Base-by-base conservation (phyloP, 805 yeast genomes). In the Metschnikowia gelsemii region DNA sequence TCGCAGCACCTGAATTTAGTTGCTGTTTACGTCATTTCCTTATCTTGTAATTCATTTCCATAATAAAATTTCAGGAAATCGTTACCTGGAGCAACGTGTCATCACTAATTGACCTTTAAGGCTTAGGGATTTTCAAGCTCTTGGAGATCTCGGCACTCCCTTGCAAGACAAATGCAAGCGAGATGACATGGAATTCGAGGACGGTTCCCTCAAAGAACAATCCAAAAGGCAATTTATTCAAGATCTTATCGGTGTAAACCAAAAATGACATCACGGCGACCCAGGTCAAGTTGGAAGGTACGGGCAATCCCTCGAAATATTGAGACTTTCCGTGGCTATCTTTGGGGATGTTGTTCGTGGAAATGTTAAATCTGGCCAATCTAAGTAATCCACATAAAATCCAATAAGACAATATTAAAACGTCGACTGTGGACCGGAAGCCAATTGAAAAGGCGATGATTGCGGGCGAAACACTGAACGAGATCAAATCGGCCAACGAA, bases 401-500 rank as follows among this genome's bases (percentile, higher is more conserved):
- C 73, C 95, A 89, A 62, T 79, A 86, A 2, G 87, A 75, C 47
- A 93, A 75, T 17, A 86, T 59, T 45, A 87, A 70, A 3, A 82
- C 85, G 60, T 93, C 99, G 12, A 82, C 59, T 0, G 95, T 84
- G 4, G 96, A 71, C 57, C 87, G 87, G 61, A 90, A 79, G 4
- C 99, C 99, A 58, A 90, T 78, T 33, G 90, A 80, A 62, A 89
- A 93, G 3, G 95, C 99, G 62, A 87, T 82, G 12, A 88, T 75
- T 45, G 96, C 96, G 2, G 99, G 99, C 2, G 96, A 90, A 24
- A 91, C 96, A 48, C 97, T 95, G 62, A 93, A 93, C 9, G 96
- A 87, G 26, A 91, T 78, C 56, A 93, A 78, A 66, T 93, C 99
- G 17, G 99, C 99, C 55, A 93, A 75, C 1, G 97, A 90, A 61